Conservation (phyloP, 208 protist species). For the Trypanosoma cruzi region DNA sequence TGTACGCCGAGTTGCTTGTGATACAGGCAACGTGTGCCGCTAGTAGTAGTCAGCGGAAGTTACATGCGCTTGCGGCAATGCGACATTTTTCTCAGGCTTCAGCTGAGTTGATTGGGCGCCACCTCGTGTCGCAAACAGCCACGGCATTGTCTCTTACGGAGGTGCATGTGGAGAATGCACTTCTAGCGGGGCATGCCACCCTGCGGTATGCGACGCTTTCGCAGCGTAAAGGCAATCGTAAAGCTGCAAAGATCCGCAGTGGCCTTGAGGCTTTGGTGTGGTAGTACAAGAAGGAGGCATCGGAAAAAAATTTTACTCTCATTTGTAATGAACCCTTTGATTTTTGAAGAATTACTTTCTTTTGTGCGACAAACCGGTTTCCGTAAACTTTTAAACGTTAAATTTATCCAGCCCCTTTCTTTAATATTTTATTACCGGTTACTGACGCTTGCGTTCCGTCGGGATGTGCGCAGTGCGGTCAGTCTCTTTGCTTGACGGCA, state of each 20-base stretch:
- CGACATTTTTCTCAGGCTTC: conserved; percentile 42
- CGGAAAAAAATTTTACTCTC: too few relatives aligned
- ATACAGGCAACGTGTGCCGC: conserved; percentile 26
- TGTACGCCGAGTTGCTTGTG: conserved; percentile 56
- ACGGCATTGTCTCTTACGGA: conserved; percentile 47
- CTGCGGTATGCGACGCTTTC: conserved; percentile 46
- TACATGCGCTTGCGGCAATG: conserved; percentile 53
- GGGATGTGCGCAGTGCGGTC: neutral
- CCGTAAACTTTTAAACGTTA: neutral
- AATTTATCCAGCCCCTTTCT: neutral
- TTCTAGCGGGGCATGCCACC: conserved; percentile 43
- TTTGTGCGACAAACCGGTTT: neutral
- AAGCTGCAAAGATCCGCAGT: neutral
- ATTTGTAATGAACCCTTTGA: neutral
- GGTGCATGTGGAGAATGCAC: conserved; percentile 53
- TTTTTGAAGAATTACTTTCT: neutral
- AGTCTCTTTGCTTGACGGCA: neutral
- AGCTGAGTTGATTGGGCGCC: conserved; percentile 31
- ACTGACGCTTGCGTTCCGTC: neutral
- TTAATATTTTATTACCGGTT: neutral
- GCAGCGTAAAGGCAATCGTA: neutral
- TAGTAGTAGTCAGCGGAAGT: conserved; percentile 22
- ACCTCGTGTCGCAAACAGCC: conserved; percentile 30
- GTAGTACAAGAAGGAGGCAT: neutral
- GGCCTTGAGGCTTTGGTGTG: conserved; percentile 12